phyloP scores from a whole-genome alignment of 495 filamentous ascomycete species.

The Aspergillus conjunctus region DNA sequence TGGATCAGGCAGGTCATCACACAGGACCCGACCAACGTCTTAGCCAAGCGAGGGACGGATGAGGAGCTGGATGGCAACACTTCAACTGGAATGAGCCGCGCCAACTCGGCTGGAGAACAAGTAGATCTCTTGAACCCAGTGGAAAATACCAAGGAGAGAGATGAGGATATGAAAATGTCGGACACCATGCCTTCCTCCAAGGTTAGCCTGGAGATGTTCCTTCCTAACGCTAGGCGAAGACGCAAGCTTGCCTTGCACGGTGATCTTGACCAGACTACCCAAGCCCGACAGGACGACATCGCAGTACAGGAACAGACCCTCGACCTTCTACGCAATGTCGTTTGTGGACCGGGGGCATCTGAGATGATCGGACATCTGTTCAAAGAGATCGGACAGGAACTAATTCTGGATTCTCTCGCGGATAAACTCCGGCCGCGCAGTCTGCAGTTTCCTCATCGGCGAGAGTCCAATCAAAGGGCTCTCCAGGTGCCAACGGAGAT shows the following conservation, averaged over 20 bases:
- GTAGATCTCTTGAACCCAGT: conserved; percentile 67
- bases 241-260: conserved; percentile 53
- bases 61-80: conserved; percentile 40
- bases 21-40: conserved; percentile 40
- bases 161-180: conserved; percentile 68
- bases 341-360: conserved; percentile 63
- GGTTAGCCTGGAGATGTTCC: conserved; percentile 46
- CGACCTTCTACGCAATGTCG: conserved; percentile 85
- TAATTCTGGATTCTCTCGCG: conserved; percentile 73
- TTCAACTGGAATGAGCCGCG: conserved; percentile 57
- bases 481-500: conserved; percentile 67
- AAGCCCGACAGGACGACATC: conserved; percentile 74
- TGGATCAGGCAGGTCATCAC: conserved; percentile 80
- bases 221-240: conserved; percentile 42
- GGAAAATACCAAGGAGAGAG: conserved; percentile 55
- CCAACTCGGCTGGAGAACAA: conserved; percentile 66
- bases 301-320: conserved; percentile 88
- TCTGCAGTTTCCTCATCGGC: conserved; percentile 43
- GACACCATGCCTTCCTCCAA: conserved; percentile 50
- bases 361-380: conserved; percentile 89
- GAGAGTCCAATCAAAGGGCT: conserved; percentile 33
- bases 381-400: conserved; percentile 68
- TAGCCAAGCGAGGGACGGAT: conserved; percentile 38
- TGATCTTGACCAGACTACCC: conserved; percentile 46
- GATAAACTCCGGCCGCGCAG: conserved; percentile 66